Evolutionary conservation across 2,329 filamentous ascomycete genomes (phyloP).

Genomic region (Clonostachys rosea): DNA sequence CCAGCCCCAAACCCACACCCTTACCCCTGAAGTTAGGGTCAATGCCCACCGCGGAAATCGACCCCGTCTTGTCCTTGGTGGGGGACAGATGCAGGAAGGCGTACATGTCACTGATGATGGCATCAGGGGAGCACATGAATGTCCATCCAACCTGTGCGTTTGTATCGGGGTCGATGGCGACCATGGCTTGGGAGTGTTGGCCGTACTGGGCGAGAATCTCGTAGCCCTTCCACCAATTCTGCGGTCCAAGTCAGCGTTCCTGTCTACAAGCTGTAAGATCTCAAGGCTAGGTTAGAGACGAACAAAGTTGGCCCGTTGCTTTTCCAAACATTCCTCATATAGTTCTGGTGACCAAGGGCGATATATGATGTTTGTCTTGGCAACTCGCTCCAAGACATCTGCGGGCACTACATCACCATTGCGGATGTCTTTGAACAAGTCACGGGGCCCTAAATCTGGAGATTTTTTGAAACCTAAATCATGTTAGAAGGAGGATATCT

Average conservation of each 20-base stretch:
- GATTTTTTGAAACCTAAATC: constrained; percentile 5
- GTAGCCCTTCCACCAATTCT: constrained; percentile 11
- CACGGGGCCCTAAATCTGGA: neutral
- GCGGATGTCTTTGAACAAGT: constrained; percentile 11
- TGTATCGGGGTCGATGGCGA: constrained; percentile 13
- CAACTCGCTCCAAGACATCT: constrained; percentile 8
- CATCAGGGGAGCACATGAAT: constrained; percentile 9
- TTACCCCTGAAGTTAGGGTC: constrained; percentile 11
- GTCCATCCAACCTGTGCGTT: constrained; percentile 16
- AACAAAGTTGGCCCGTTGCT: constrained; percentile 11
- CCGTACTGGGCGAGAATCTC: constrained; percentile 6
- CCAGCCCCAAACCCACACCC: constrained; percentile 9
- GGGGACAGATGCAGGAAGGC: constrained; percentile 12
- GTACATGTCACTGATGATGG: neutral
- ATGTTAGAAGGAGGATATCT: too few relatives aligned
- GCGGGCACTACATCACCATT: constrained; percentile 1
- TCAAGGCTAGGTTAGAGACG: neutral
- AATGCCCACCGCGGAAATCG: constrained; percentile 13
- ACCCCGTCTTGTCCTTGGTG: constrained; percentile 9
- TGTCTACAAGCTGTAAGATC: neutral
- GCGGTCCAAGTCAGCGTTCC: rapidly evolving
- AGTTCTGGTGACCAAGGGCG: constrained; percentile 12
- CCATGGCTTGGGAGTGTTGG: constrained; percentile 11
- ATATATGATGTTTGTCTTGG: constrained; percentile 9
- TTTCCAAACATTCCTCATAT: constrained; percentile 13